Percentiles rank a stretch among this genome's conserved stretches.
These are phyloP conservation scores for Aegilops bicornis DNA, from an alignment of 176 grass and related monocot genomes.

Conservation along the genomic window DNA sequence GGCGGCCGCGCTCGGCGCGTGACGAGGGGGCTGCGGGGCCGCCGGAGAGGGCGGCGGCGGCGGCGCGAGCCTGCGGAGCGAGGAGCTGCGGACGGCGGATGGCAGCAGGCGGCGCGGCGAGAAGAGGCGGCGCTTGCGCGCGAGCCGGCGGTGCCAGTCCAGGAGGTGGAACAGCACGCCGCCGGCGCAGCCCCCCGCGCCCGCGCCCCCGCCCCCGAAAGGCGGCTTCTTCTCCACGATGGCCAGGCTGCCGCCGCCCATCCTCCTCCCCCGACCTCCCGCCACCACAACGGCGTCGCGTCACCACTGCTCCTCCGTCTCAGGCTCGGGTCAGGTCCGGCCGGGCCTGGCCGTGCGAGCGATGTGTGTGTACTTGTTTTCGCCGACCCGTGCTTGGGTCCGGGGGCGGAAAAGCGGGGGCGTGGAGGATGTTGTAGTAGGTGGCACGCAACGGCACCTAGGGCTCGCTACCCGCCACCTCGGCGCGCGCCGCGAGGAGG, in stretches of 20 bases:
- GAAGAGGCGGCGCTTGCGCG: conserved; percentile 52
- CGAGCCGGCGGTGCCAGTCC: conserved; percentile 84
- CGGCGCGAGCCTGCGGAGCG: conserved; percentile 26
- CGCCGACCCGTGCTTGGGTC: conserved; percentile 34
- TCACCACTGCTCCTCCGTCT: too few species aligned
- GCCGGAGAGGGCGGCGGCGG: background rate
- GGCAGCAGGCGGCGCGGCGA: conserved; percentile 37
- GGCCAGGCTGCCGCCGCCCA: conserved; percentile 80
- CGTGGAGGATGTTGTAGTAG: conserved; percentile 29
- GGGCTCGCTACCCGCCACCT: conserved; percentile 25
- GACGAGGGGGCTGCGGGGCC: background rate
- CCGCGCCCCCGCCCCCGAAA: conserved; percentile 26
- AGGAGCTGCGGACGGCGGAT: conserved; percentile 17
- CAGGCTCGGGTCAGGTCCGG: background rate
- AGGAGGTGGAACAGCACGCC: conserved; percentile 82
- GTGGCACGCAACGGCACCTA: conserved; percentile 55
- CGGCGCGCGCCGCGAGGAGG: conserved; percentile 43
- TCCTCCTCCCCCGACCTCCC: background rate
- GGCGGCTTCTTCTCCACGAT: conserved; percentile 73
- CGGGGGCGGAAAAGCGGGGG: conserved; percentile 29
- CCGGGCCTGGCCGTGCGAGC: too few species aligned
- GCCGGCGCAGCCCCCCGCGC: conserved; percentile 44
- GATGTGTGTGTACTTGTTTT: background rate
- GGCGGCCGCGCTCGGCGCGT: background rate
- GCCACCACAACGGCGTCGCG: background rate